Evolutionary conservation across 1,284 basidiomycete genomes (phyloP), one percentile per base, ranked within the genome.

Genomic region (Cryptococcus maquisensis): DNA sequence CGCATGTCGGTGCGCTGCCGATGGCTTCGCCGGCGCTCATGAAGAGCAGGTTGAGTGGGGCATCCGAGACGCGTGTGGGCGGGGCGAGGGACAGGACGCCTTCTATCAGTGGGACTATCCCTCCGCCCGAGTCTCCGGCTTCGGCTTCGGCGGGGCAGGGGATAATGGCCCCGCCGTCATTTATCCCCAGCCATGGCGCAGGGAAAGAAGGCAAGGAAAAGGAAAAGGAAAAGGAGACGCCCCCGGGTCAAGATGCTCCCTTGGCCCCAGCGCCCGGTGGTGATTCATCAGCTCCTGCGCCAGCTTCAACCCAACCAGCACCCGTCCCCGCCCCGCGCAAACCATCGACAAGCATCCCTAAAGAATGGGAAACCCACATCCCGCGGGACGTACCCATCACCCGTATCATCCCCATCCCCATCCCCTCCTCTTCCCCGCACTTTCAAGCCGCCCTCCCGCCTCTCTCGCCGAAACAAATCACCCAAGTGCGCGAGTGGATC

Each of bases 311-410:
- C n/a, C n/a, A n/a, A 18, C 23, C 54, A 60, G 32, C 48, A 15
- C 41, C 48, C 3, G n/a, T 36, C 45, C 28, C 35, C 23, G 51
- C 32, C 24, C 26, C 52, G 55, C 59, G 52, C 54, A 59, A 23
- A 65, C 66, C 6, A 61, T 67, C 37, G 67, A 66, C 24, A 58
- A 75, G 10, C 76, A 73, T 0, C 66, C 28, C 74, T 18, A 66
- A 67, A 56, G 72, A 69, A 40, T 77, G 75, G 75, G 65, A 72
- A 56, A 44, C 52, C 4, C 56, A 63, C 65, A 80, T 77, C 13
- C 78, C 78, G 8, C 78, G 85, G 53, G 84, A 85, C 68, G 80
- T 82, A 24, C 78, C 79, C 36, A 82, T 84, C 49, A 90, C 87
- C 6, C 79, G 80, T 18, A 79, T 90, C 47, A 81, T 82, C 9